Conservation (phyloP, 1,284 basidiomycete genomes). For the Leccinum pachyderme region DNA sequence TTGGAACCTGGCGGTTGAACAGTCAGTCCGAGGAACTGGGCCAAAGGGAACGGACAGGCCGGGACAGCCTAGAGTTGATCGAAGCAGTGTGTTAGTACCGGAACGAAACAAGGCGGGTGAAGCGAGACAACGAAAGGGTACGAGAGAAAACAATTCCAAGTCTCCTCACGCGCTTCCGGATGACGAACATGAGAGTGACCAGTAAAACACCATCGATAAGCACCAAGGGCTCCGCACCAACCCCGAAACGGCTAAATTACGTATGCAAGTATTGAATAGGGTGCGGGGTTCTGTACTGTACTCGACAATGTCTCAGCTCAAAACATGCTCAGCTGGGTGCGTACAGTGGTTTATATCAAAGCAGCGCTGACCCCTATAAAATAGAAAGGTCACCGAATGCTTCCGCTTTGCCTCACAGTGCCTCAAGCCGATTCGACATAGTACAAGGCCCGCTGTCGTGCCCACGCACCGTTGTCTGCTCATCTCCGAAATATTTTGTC, state of each 20-base stretch:
- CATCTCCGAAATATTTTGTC: conserved; percentile 6
- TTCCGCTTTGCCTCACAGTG: background rate
- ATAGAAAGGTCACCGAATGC: background rate
- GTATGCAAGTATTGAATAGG: too few relatives aligned
- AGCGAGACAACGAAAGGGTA: background rate
- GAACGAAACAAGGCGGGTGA: too few relatives aligned
- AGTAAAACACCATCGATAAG: background rate
- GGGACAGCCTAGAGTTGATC: too few relatives aligned
- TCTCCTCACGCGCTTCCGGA: background rate
- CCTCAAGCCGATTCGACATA: background rate
- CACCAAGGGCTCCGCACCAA: too few relatives aligned
- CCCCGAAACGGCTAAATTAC: too few relatives aligned
- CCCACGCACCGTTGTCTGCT: conserved; percentile 11
- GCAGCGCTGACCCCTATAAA: background rate
- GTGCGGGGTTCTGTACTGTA: too few relatives aligned
- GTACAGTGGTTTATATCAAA: background rate
- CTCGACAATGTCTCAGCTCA: background rate
- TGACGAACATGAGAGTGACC: background rate
- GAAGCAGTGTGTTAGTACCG: too few relatives aligned
- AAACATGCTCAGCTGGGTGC: background rate
- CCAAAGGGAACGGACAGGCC: too few relatives aligned
- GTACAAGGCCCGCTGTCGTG: background rate
- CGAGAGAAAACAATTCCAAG: background rate
- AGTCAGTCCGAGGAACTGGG: too few relatives aligned
- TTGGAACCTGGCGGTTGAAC: too few relatives aligned